These are phyloP conservation scores for Hypoxylon sp. DNA, from an alignment of 2,329 filamentous ascomycete species.

Conservation along the genomic window DNA sequence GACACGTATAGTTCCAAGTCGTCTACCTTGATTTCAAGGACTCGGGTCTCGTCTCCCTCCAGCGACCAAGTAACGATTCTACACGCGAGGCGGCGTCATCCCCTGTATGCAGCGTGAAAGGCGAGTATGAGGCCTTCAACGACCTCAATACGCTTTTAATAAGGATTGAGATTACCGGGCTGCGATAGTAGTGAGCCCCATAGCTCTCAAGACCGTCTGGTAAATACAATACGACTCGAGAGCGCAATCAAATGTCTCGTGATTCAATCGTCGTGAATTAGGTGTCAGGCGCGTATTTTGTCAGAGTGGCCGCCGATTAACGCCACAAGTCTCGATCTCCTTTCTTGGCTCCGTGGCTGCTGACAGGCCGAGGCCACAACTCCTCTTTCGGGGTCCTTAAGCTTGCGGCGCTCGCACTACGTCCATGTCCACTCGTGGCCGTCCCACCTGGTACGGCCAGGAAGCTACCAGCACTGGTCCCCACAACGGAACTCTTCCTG, in stretches of 20 bases:
- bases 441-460: slow-evolving; percentile 61
- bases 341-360: slow-evolving; percentile 57
- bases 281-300: background rate
- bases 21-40: background rate
- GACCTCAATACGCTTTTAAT: background rate
- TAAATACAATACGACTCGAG: background rate
- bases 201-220: background rate
- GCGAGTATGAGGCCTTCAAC: too few relatives aligned
- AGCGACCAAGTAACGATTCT: too few relatives aligned
- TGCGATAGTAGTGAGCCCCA: background rate
- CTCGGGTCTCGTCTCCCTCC: too few relatives aligned
- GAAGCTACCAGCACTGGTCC: slow-evolving; percentile 65
- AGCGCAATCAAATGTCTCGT: background rate
- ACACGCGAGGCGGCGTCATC: too few relatives aligned
- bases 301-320: slow-evolving; percentile 36
- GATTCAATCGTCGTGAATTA: slow-evolving; percentile 1
- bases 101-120: too few relatives aligned
- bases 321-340: slow-evolving; percentile 60
- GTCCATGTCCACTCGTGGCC: slow-evolving; percentile 39
- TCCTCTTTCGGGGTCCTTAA: slow-evolving; percentile 48
- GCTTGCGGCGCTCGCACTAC: slow-evolving; percentile 43
- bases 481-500: slow-evolving; percentile 66
- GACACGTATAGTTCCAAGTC: background rate
- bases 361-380: slow-evolving; percentile 59
- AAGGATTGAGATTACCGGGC: background rate